Conservation (phyloP, 2,329 filamentous ascomycete species). For the Exophiala aquamarina region DNA sequence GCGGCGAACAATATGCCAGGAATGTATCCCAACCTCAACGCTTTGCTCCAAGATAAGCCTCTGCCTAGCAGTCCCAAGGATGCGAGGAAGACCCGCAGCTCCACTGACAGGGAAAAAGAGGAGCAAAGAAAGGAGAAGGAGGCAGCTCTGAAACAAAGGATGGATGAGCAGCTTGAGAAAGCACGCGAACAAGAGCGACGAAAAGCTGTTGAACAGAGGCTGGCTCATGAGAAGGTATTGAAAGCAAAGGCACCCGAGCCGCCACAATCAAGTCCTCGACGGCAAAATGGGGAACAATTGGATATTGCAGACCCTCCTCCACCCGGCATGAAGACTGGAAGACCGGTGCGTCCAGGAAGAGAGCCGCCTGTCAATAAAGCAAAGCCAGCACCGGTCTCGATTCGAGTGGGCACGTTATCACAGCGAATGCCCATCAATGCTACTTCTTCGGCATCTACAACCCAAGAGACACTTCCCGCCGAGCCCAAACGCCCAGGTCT, state of each 20-base stretch:
- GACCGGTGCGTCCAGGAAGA: constrained; percentile 45
- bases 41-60: constrained; percentile 21
- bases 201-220: constrained; percentile 33
- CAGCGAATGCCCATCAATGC: constrained; percentile 48
- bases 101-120: constrained; percentile 54
- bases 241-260: constrained; percentile 31
- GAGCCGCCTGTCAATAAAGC: constrained; percentile 42
- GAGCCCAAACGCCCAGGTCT: constrained; percentile 47
- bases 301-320: constrained; percentile 30
- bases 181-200: constrained; percentile 37
- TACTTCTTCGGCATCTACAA: constrained; percentile 56
- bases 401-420: constrained; percentile 49
- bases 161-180: constrained; percentile 39
- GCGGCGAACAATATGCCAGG: constrained; percentile 31
- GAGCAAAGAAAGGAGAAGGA: constrained; percentile 33
- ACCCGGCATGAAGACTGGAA: constrained; percentile 36
- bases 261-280: constrained; percentile 27
- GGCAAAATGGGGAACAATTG: constrained; percentile 23
- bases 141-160: constrained; percentile 29
- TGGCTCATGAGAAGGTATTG: constrained; percentile 35
- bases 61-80: constrained; percentile 36
- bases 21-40: constrained; percentile 31
- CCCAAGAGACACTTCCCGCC: constrained; percentile 59
- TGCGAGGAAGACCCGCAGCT: constrained; percentile 56
- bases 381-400: constrained; percentile 45